Percentiles rank a stretch among this genome's conserved stretches.
These are phyloP conservation scores for Neoboletus brunneissimus DNA, from an alignment of 768 basidiomycete species.

Conservation along the genomic window DNA sequence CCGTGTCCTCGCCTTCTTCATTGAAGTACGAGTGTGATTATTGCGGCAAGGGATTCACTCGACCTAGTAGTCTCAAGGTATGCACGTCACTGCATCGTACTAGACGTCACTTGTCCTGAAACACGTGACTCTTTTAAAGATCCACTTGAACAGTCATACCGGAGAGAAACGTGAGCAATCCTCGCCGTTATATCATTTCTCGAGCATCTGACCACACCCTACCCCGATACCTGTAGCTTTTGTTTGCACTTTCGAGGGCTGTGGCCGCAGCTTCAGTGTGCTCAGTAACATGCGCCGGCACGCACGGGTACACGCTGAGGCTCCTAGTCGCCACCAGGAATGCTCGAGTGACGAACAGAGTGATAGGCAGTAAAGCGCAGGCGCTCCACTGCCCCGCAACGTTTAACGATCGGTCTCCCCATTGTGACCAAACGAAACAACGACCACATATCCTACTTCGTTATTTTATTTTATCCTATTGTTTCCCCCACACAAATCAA, in stretches of 20 bases:
- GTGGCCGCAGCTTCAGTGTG: constrained; percentile 80
- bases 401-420: constrained; percentile 7
- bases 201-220: constrained; percentile 9
- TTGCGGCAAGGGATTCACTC: constrained; percentile 79
- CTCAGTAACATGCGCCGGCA: constrained; percentile 89
- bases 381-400: constrained; percentile 9
- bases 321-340: constrained; percentile 35
- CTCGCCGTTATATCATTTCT: background rate
- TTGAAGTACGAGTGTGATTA: constrained; percentile 73
- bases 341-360: constrained; percentile 46
- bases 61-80: constrained; percentile 82
- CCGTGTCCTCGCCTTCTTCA: constrained; percentile 31
- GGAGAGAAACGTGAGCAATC: constrained; percentile 73
- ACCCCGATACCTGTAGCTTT: constrained; percentile 49
- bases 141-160: constrained; percentile 81
- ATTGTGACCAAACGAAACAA: background rate
- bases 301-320: constrained; percentile 63
- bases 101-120: constrained; percentile 2
- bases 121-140: constrained; percentile 40
- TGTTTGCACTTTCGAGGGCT: constrained; percentile 68
- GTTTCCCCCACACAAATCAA: background rate
- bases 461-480: background rate
- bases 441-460: background rate
- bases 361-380: constrained; percentile 32
- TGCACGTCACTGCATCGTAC: constrained; percentile 8